These are phyloP conservation scores for Hsuehochloa calcarea DNA, from an alignment of 176 grass and related monocot species.

Conservation along the genomic window DNA sequence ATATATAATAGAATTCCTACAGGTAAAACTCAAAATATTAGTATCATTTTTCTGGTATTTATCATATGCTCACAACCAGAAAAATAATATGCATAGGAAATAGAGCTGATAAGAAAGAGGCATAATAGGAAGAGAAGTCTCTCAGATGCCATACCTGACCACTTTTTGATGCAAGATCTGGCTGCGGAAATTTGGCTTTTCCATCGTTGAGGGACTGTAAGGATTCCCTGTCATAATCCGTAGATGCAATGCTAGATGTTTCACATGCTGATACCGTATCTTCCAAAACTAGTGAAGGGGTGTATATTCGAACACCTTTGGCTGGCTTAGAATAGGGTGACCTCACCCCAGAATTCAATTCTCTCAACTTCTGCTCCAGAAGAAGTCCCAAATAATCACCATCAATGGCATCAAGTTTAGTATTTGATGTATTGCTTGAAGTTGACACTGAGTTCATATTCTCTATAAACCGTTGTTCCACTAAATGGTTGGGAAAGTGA, in stretches of 20 bases:
- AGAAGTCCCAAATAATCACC: constrained; percentile 81
- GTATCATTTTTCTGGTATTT: constrained; percentile 3
- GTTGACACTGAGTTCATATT: constrained; percentile 26
- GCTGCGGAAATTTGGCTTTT: neutral
- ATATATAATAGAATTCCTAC: neutral
- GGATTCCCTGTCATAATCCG: constrained; percentile 52
- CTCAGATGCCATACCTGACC: constrained; percentile 45
- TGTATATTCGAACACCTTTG: constrained; percentile 31
- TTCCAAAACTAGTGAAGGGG: constrained; percentile 33
- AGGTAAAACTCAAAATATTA: neutral
- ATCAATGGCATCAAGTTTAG: constrained; percentile 51
- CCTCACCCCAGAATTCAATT: constrained; percentile 53
- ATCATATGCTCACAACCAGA: constrained; percentile 8
- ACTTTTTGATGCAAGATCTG: constrained; percentile 30
- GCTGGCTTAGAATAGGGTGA: constrained; percentile 59
- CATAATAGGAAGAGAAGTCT: constrained; percentile 24
- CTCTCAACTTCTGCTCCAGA: constrained; percentile 84
- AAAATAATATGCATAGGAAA: constrained; percentile 23
- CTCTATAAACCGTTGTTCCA: constrained; percentile 30
- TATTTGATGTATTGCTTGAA: constrained; percentile 31
- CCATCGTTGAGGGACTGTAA: constrained; percentile 52
- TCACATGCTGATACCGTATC: constrained; percentile 43
- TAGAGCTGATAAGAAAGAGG: constrained; percentile 27
- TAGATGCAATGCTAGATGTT: constrained; percentile 47
- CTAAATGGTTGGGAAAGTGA: constrained; percentile 30